Evolutionary conservation across 2,329 filamentous ascomycete genomes (phyloP), one percentile per base, ranked within the genome.

Genomic region (Ophiosphaerella korrae): DNA sequence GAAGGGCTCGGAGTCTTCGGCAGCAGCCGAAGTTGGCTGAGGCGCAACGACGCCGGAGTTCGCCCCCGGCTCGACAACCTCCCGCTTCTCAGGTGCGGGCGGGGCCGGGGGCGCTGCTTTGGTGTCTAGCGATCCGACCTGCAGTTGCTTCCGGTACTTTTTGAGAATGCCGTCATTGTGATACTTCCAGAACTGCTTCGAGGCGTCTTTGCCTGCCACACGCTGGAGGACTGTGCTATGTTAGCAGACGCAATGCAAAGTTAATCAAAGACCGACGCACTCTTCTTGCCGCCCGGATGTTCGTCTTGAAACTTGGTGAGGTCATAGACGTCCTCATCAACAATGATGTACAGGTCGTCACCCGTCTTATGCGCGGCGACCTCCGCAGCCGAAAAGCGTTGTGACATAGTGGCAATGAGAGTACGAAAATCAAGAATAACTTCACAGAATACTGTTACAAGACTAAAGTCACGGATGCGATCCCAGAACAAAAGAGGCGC

Each of bases 271-370:
- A n/a, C 31, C 6, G 60, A 50, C 80, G 58, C 76, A 87, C 84
- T 88, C 77, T 88, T 88, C 77, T 88, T 87, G 57, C 85, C 83
- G 84, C 90, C 91, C 9, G 76, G 75, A 58, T 80, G 78, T 58
- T 80, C 78, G 26, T 80, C 76, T 57, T 79, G 77, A 62, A 80
- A 81, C 56, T 77, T 92, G 64, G 92, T 96, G 66, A 97, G 74
- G 72, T 99, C 93, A 76, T 96, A 97, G 62, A 97, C 93, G 75
- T 97, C 93, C 67, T 92, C 89, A 63, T 97, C 93, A 62, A 97
- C 86, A 60, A 95, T 85, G 69, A 97, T 90, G 85, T 87, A 97
- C 55, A 97, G 82, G 72, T 87, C 88, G 70, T 91, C 86, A 39
- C 87, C 76, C 79, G 93, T 96, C 82, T 91, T 96, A 77, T 97